Conservation (phyloP, 2,329 filamentous ascomycete genomes). For the Shiraia sp. region DNA sequence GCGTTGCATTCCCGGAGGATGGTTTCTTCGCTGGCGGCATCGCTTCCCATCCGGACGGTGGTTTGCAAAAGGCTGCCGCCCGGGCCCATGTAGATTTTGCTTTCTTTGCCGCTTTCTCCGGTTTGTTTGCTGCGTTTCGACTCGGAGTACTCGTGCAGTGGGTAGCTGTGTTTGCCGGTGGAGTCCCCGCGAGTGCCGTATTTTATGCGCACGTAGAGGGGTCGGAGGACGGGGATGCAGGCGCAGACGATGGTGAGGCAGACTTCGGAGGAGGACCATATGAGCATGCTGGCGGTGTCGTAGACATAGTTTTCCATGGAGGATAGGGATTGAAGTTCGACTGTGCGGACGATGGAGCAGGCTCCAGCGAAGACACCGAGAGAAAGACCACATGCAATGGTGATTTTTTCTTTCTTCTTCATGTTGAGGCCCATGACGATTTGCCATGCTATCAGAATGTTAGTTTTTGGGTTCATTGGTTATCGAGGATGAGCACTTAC, state of each 20-base stretch:
- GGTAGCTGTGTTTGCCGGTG: conserved; percentile 20
- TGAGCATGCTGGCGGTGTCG: conserved; percentile 34
- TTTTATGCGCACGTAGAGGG: conserved; percentile 46
- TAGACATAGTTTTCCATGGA: conserved; percentile 36
- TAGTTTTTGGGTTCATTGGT: neutral
- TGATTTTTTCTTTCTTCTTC: conserved; percentile 41
- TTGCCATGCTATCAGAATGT: conserved; percentile 27
- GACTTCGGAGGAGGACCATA: conserved; percentile 45
- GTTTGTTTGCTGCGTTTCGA: conserved; percentile 15
- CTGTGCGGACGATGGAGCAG: conserved; percentile 37
- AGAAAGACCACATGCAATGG: conserved; percentile 33
- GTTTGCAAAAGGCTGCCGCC: conserved; percentile 21
- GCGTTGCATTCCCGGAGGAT: conserved; percentile 21
- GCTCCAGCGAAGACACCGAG: conserved; percentile 38
- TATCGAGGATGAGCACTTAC: too few relatives aligned
- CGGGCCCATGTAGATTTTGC: conserved; percentile 24
- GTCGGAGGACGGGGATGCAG: conserved; percentile 53
- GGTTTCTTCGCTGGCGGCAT: conserved; percentile 33
- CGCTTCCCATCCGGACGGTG: conserved; percentile 22
- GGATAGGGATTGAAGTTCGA: conserved; percentile 31
- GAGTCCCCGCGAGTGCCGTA: conserved; percentile 26
- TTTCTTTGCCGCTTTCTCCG: conserved; percentile 4
- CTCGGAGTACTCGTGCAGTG: conserved; percentile 22
- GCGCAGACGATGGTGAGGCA: conserved; percentile 56
- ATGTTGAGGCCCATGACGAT: conserved; percentile 40